These are phyloP conservation scores for Penicillium verrucosum DNA, from an alignment of 2,329 filamentous ascomycete genomes.

Conservation along the genomic window DNA sequence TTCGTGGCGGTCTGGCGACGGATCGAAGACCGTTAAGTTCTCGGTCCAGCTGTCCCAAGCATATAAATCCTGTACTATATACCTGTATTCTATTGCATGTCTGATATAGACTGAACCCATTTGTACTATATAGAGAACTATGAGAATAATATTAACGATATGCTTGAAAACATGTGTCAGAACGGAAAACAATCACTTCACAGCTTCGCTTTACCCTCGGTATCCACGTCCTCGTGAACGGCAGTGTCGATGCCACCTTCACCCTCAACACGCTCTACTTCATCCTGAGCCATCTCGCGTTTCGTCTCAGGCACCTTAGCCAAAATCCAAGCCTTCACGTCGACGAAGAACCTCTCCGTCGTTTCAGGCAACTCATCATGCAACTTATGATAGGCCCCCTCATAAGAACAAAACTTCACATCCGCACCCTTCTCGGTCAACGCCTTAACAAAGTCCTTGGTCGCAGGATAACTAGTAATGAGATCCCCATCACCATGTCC, in stretches of 20 bases:
- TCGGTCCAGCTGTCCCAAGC: conserved; percentile 1
- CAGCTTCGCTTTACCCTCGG: conserved; percentile 7
- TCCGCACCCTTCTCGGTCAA: conserved; percentile 65
- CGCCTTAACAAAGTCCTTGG: conserved; percentile 61
- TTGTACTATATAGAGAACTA: conserved; percentile 5
- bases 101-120: conserved; percentile 1
- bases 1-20: conserved; percentile 52
- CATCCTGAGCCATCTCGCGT: background rate
- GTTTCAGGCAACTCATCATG: conserved; percentile 31
- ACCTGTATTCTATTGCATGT: conserved; percentile 10
- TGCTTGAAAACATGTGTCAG: background rate
- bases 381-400: conserved; percentile 72
- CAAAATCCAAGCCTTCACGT: conserved; percentile 66
- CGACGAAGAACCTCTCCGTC: conserved; percentile 46
- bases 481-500: conserved; percentile 74
- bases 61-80: conserved; percentile 9
- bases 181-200: background rate
- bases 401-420: conserved; percentile 68
- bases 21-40: conserved; percentile 32
- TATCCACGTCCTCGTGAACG: background rate
- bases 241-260: background rate
- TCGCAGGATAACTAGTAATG: conserved; percentile 64
- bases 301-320: conserved; percentile 6
- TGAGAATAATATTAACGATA: background rate
- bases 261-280: background rate